Evolutionary conservation across 805 yeast genomes (phyloP), one percentile per base, ranked within the genome.

Genomic region (Maudiozyma bulderi): DNA sequence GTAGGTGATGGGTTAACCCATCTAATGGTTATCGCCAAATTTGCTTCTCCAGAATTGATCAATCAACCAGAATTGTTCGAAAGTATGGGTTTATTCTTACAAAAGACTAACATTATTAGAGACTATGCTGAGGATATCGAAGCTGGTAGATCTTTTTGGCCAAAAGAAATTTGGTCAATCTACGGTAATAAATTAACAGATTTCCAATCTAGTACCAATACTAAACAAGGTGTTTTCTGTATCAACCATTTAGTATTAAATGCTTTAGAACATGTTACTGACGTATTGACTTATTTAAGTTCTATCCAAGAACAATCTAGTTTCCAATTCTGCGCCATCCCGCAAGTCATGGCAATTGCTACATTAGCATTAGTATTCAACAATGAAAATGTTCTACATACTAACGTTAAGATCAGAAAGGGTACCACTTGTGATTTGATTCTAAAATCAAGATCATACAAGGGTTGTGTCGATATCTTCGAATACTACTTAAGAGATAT

Each of bases 271-370:
- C 97, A 91, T 61, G 89, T 79, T 39, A 77, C 77, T 47, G 93
- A 87, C 60, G 84, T 81, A 32, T 74, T 93, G 57, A 76, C 76
- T 46, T 93, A 86, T 65, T 73, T 93, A 49, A 77, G 91, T 14
- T 73, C 81, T 52, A 77, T 93, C 45, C 76, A 77, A 51, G 99
- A 93, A 63, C 86, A 84, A 52, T 80, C 95, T 1, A 70, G 83
- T 45, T 93, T 88, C 73, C 84, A 82, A 58, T 93, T 93, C 73
- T 90, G 97, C 72, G 87, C 97, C 9, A 93, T 93, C 62, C 99
- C 99, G 15, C 99, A 93, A 71, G 97, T 91, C 15, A 93, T 93
- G 99, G 96, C 98, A 37, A 85, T 93, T 65, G 97, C 99, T 13
- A 88, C 98, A 1, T 75, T 93, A 57, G 88, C 91, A 26, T 73